Base-by-base conservation (phyloP, 129 eudicot species). In the Helichrysum umbraculigerum region DNA sequence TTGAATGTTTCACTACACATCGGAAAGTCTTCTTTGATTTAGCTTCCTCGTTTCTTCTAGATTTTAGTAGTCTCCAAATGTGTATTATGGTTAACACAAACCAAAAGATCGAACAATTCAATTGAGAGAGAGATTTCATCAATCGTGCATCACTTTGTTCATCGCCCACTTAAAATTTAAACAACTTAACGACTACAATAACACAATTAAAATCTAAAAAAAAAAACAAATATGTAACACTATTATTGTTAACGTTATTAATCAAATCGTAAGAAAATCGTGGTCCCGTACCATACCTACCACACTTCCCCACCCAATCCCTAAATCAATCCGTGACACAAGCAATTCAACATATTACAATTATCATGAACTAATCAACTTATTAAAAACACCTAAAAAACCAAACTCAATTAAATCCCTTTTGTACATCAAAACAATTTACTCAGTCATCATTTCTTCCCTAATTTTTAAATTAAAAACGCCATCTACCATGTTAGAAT, bases 271-370 rank as follows among this genome's bases (percentile, higher is more conserved):
- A 66, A 50, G 64, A 32, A 68, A 75, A 67, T 21, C 51, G 73
- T 50, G 54, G n/a, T n/a, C n/a, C n/a, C 74, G 15, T 60, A 25
- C 30, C 62, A 47, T 15, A 71, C 82, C 79, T 39, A 73, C 79
- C 73, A 51, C 78, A 20, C 67, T 39, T 68, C 50, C 75, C 60
- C 71, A 60, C 82, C 82, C 70, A 28, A 60, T 78, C 81, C 66
- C 62, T 41, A 35, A 33, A n/a, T 56, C 62, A 56, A 78, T 71
- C 71, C 54, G 50, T 70, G 62, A 70, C 68, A 12, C 81, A 61
- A 59, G 19, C 71, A 62, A 71, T 71, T 54, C 66, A 51, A 64
- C 74, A 29, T 56, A 17, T 60, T 65, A 63, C 25, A 3, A 64
- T 52, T 79, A 68, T 30, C 17, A 28, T 41, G n/a, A 71, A 71